Evolutionary conservation across 1,139 yeast species (phyloP).

Genomic region (Kodamaea suecica): DNA sequence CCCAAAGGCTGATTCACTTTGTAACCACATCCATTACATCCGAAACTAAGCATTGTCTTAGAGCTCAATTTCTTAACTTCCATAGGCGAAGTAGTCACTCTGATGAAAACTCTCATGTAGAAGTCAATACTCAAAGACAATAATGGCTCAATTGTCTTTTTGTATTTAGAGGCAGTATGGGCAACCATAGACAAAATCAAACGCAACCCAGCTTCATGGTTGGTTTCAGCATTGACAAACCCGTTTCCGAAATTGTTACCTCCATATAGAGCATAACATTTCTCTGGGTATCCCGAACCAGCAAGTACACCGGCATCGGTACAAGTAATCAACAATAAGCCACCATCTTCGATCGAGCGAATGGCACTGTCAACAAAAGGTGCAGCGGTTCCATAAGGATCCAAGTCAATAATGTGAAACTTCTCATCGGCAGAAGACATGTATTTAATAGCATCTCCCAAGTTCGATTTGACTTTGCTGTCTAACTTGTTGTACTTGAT

Average conservation of each 20-base stretch:
- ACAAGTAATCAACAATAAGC: slow-evolving; percentile 84
- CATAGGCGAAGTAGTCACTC: slow-evolving; percentile 73
- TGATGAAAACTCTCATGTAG: slow-evolving; percentile 81
- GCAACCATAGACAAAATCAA: slow-evolving; percentile 76
- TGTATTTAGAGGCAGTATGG: slow-evolving; percentile 84
- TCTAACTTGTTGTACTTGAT: slow-evolving; percentile 61
- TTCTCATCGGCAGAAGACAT: slow-evolving; percentile 54
- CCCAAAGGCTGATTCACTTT: slow-evolving; percentile 74
- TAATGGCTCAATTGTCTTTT: slow-evolving; percentile 81
- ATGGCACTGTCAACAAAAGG: slow-evolving; percentile 92
- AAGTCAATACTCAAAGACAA: slow-evolving; percentile 84
- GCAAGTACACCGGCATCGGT: slow-evolving; percentile 96
- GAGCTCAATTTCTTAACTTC: slow-evolving; percentile 74
- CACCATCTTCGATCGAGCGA: slow-evolving; percentile 77
- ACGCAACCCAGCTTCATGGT: slow-evolving; percentile 91
- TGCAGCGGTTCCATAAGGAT: slow-evolving; percentile 96
- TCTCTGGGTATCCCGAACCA: slow-evolving; percentile 94
- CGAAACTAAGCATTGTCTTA: slow-evolving; percentile 72
- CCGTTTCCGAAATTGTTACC: slow-evolving; percentile 60
- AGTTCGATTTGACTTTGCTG: slow-evolving; percentile 56
- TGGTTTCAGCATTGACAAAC: slow-evolving; percentile 70
- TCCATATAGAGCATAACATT: slow-evolving; percentile 93
- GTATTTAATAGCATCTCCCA: slow-evolving; percentile 83
- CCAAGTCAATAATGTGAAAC: slow-evolving; percentile 87
- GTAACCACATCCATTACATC: slow-evolving; percentile 87